Base-by-base conservation (phyloP, 768 basidiomycete genomes). In the Cantharellus anzutake region DNA sequence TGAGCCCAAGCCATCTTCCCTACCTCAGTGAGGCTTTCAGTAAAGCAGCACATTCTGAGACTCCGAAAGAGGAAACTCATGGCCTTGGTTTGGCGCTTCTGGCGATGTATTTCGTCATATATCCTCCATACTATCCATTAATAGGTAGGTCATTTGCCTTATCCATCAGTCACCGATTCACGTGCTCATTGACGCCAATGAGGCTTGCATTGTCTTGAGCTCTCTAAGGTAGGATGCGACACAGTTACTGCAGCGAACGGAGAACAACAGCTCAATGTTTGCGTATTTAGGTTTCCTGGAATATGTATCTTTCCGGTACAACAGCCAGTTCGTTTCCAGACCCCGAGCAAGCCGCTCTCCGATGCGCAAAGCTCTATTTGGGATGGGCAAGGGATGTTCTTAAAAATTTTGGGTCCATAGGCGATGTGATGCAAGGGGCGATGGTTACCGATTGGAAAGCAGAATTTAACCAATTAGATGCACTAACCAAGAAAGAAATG, bases 151-250 rank as follows among this genome's bases (percentile, higher is more conserved):
- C 44, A 48, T 48, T 48, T 29, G 11, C 29, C 29, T 11, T 48
- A 11, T 29, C 29, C 44, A 29, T 29, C 11, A 11, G 44, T 48
- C 76, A 68, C 20, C 7, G 35, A 39, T 39, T 4, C 3, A 2
- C 38, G 5, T 20, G 11, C 44, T 16, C 52, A 4, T 40, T 7
- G 14, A 40, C 4, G 58, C 35, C 29, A 38, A 42, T 4, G 60
- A 90, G 86, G 86, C 11, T 73, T 86, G 71, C 87, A 90, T 68
- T 70, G 80, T 5, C 67, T 88, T 20, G 86, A 89, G 66, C 70
- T 86, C 66, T 77, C 85, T 1, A 88, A 88, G 72, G 82, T 84
- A 0, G 73, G 75, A 4, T 89, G 86, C 86, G 88, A 90, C 56
- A 29, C 20, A 29, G 20, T 29, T 29, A 29, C 20, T 29, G 20